Evolutionary conservation across 2,329 filamentous ascomycete species (phyloP).

Genomic region (Penicillium griseofulvum): DNA sequence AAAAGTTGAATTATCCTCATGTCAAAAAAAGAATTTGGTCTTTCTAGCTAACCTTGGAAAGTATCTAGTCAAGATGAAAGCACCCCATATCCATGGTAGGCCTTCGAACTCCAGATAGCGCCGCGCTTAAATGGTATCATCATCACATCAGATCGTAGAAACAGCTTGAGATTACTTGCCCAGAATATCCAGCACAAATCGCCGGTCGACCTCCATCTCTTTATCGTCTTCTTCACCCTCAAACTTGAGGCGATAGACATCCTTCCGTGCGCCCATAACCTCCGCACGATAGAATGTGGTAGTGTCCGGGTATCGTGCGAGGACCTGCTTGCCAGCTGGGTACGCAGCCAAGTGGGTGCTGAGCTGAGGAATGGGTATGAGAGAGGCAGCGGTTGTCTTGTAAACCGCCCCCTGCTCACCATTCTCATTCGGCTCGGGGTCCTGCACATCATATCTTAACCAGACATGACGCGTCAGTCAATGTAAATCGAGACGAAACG

Average conservation of each 20-base stretch:
- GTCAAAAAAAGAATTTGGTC: background rate
- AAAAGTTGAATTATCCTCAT: background rate
- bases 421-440: conserved; percentile 71
- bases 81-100: conserved; percentile 6
- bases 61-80: conserved; percentile 9
- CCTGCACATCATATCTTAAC: conserved; percentile 70
- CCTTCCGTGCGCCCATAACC: conserved; percentile 66
- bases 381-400: conserved; percentile 68
- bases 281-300: conserved; percentile 84
- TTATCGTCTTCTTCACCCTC: conserved; percentile 74
- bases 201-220: conserved; percentile 70
- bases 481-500: conserved; percentile 4
- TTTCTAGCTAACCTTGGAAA: conserved; percentile 5
- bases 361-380: conserved; percentile 70
- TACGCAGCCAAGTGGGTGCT: conserved; percentile 62
- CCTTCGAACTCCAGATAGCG: conserved; percentile 22
- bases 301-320: conserved; percentile 78
- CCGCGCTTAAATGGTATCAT: conserved; percentile 31
- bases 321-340: conserved; percentile 64
- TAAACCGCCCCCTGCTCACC: conserved; percentile 62
- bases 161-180: conserved; percentile 35
- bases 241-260: conserved; percentile 62
- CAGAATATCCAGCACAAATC: conserved; percentile 73
- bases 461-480: conserved; percentile 14
- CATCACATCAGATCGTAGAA: conserved; percentile 23